Evolutionary conservation across 2,329 filamentous ascomycete species (phyloP), one percentile per base, ranked within the genome.

Genomic region (Neofusicoccum kwambonambiense): DNA sequence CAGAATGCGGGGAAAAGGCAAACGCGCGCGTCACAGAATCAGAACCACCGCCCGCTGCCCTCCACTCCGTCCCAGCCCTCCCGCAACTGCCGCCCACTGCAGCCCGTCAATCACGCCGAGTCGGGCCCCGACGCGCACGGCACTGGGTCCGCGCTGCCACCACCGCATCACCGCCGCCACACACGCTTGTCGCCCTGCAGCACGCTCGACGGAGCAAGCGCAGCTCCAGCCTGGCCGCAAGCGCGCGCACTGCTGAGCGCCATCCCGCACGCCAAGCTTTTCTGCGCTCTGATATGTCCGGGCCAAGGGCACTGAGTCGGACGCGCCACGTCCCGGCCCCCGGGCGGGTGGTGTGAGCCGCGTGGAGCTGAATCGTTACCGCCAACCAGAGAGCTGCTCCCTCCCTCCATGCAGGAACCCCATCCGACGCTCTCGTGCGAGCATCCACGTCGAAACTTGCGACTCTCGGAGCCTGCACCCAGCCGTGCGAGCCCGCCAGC

Each of bases 191-290:
- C 13, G 45, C 45, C 22, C 3, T 27, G 22, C 45, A 7, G 8
- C 45, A 27, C 45, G 45, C 45, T 13, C 17, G 45, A 11, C 19
- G 7, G 9, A 49, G 19, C 17, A 22, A 34, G 27, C 27, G 47
- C 22, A 13, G 15, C 15, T 45, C 27, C 13, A 17, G 54, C 22
- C 15, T 3, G 39, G 4, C 37, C 22, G 13, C n/a, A 37, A 37
- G 42, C 22, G 41, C 15, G 56, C 47, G 27, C n/a, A n/a, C 56
- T 34, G 42, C n/a, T 35, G 41, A 42, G 35, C 56, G 56, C 56
- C 56, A 60, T 47, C 56, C 56, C 56, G 54, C 56, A 37, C 42
- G 56, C 56, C 56, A 60, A 60, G 56, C 56, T 60, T 60, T 47
- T 45, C 22, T 22, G 41, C 42, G n/a, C 56, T 60, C 31, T 60